These are phyloP conservation scores for Boletus barrowsii DNA, from an alignment of 768 basidiomycete species.

Conservation along the genomic window DNA sequence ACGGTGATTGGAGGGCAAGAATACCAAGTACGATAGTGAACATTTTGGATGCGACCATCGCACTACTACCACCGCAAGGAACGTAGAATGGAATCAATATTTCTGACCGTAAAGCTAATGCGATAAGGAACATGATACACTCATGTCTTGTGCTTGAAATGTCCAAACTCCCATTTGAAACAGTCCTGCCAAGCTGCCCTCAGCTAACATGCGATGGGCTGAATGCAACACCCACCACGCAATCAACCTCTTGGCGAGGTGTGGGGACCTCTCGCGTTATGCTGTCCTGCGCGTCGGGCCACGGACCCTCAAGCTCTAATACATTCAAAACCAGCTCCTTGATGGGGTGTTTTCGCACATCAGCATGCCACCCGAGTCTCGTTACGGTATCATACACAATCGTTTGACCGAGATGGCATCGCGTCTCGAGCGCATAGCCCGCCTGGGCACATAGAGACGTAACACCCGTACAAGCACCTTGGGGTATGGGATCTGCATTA, in stretches of 20 bases:
- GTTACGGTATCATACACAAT: conserved; percentile 70
- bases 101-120: conserved; percentile 1
- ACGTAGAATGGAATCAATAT: neutral
- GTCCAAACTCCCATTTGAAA: conserved; percentile 72
- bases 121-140: neutral
- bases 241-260: conserved; percentile 61
- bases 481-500: conserved; percentile 70
- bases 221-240: conserved; percentile 44
- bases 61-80: neutral
- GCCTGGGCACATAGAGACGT: conserved; percentile 54
- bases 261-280: conserved; percentile 48
- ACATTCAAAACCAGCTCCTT: conserved; percentile 52
- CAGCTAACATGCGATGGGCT: neutral
- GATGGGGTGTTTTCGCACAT: conserved; percentile 55
- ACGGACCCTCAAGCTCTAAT: conserved; percentile 44
- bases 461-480: conserved; percentile 51
- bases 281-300: conserved; percentile 37
- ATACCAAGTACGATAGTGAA: conserved; percentile 16
- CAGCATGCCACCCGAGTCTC: conserved; percentile 57
- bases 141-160: conserved; percentile 33
- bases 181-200: conserved; percentile 53
- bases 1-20: conserved; percentile 67
- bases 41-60: neutral
- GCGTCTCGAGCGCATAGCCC: conserved; percentile 63
- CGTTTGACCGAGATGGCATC: conserved; percentile 59